Percentiles rank a stretch among this genome's conserved stretches.
phyloP scores from a whole-genome alignment of 148 eudicot genomes.

The Persicaria tinctoria region DNA sequence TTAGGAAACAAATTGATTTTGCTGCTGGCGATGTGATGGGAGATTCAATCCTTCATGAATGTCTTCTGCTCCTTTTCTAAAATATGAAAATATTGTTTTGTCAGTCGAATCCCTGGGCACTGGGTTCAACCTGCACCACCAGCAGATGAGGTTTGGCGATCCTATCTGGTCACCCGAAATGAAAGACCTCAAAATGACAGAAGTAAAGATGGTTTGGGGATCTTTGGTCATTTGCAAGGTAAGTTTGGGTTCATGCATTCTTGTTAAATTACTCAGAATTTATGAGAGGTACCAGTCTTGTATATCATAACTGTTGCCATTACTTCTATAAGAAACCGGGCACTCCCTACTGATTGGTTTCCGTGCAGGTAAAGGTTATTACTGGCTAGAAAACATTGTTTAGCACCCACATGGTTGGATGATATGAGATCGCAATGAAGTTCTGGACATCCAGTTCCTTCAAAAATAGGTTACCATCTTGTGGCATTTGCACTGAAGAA shows the following conservation, averaged over 20 bases:
- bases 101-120: constrained; percentile 94
- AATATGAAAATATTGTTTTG: constrained; percentile 1
- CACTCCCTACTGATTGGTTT: background rate
- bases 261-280: background rate
- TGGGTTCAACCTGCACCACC: constrained; percentile 97
- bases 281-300: background rate
- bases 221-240: background rate
- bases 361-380: background rate
- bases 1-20: too few species aligned
- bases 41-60: background rate
- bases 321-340: background rate
- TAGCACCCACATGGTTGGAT: background rate
- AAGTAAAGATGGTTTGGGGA: background rate
- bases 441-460: too few species aligned
- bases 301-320: background rate
- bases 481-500: background rate
- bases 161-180: constrained; percentile 60
- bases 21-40: too few species aligned
- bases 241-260: background rate
- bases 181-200: constrained; percentile 14
- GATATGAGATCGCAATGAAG: background rate
- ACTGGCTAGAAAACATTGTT: background rate
- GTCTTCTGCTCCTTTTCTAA: background rate
- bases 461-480: too few species aligned
- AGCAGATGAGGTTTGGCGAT: constrained; percentile 83